phyloP scores from a whole-genome alignment of 1,139 yeast species.

The Debaryomycetaceae sp. region DNA sequence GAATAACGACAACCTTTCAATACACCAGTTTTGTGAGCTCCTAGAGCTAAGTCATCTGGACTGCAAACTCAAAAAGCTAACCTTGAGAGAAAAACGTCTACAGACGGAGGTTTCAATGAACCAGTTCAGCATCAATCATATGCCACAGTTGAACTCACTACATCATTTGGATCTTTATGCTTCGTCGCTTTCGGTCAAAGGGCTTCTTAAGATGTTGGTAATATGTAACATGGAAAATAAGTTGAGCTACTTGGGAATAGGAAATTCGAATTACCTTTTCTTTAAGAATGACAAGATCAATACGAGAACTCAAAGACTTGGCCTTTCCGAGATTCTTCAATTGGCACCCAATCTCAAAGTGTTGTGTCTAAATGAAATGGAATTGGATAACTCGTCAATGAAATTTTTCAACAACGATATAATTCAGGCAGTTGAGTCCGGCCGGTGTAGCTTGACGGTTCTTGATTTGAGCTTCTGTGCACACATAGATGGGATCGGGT shows the following conservation, averaged over 20 bases:
- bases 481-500: constrained; percentile 36
- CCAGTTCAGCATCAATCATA: constrained; percentile 22
- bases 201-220: constrained; percentile 26
- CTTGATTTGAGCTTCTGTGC: constrained; percentile 38
- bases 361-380: constrained; percentile 33
- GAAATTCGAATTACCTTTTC: constrained; percentile 28
- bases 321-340: constrained; percentile 19
- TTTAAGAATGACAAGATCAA: constrained; percentile 26
- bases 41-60: constrained; percentile 27
- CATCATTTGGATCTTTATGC: constrained; percentile 32
- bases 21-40: constrained; percentile 28
- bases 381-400: constrained; percentile 36
- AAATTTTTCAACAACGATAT: constrained; percentile 26
- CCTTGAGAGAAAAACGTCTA: constrained; percentile 28
- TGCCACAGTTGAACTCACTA: constrained; percentile 23
- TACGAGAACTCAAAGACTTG: constrained; percentile 11
- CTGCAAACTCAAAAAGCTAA: constrained; percentile 23
- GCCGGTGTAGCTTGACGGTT: constrained; percentile 14
- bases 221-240: constrained; percentile 15
- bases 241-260: constrained; percentile 23
- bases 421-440: constrained; percentile 12
- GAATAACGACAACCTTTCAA: constrained; percentile 27
- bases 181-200: constrained; percentile 28
- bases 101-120: constrained; percentile 18
- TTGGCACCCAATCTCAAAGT: constrained; percentile 21